Evolutionary conservation across 768 basidiomycete genomes (phyloP).

Genomic region (Pulveroboletus ravenelii): DNA sequence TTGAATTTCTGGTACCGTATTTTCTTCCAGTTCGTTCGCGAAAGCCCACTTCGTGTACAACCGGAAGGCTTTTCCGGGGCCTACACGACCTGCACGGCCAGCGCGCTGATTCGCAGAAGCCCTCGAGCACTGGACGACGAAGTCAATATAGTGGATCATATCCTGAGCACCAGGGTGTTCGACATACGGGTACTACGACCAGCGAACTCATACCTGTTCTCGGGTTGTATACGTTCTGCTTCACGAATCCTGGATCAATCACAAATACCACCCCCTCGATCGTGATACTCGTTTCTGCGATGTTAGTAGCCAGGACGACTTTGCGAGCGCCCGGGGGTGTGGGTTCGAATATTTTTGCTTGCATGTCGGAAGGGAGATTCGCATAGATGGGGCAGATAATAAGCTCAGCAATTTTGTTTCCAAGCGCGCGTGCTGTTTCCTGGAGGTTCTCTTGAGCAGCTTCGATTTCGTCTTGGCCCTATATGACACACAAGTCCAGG

Average conservation of each 20-base stretch:
- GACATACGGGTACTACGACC: conserved; percentile 86
- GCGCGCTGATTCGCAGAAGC: conserved; percentile 97
- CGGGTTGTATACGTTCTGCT: conserved; percentile 98
- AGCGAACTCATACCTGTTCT: conserved; percentile 98
- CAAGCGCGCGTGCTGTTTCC: conserved; percentile 91
- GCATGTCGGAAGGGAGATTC: conserved; percentile 99
- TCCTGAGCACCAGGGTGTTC: not conserved
- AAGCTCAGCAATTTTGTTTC: conserved; percentile 93
- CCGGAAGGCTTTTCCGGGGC: conserved; percentile 97
- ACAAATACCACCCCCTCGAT: conserved; percentile 99
- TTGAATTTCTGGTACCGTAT: conserved; percentile 98
- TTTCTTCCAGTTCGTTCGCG: conserved; percentile 90
- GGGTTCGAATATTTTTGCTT: conserved; percentile 98
- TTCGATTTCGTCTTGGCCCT: conserved; percentile 99
- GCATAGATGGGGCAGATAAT: conserved; percentile 98
- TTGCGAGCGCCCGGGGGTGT: conserved; percentile 96
- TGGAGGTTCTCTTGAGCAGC: conserved; percentile 93
- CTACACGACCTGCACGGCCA: conserved; percentile 95
- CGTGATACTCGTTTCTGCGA: conserved; percentile 99
- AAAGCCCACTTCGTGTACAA: conserved; percentile 99
- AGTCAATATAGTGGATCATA: not conserved
- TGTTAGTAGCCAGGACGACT: conserved; percentile 97
- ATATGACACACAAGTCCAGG: conserved; percentile 5
- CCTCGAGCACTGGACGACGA: conserved; percentile 69
- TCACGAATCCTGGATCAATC: conserved; percentile 98